Evolutionary conservation across 169 alveolate genomes (phyloP).

Genomic region (Plasmodium malariae): DNA sequence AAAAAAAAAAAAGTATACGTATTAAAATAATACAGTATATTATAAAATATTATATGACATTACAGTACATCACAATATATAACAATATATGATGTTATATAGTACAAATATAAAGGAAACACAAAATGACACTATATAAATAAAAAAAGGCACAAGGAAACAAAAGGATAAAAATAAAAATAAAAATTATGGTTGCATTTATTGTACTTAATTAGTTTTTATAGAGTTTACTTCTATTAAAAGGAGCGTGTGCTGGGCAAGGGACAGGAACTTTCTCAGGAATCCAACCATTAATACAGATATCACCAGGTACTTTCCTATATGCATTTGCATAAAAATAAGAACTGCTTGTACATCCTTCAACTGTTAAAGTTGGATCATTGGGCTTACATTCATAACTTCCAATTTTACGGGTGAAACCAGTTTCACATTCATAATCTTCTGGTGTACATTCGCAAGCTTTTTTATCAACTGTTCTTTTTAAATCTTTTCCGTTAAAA

Average conservation of each 20-base stretch:
- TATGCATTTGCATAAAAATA: conserved; percentile 91
- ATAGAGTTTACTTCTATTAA: conserved; percentile 82
- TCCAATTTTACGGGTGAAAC: conserved; percentile 92
- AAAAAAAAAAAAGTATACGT: background rate
- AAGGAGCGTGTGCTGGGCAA: conserved; percentile 92
- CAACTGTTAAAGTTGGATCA: conserved; percentile 80
- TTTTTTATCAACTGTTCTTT: conserved; percentile 91
- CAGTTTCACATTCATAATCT: conserved; percentile 98
- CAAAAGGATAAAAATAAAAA: background rate
- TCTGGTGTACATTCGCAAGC: conserved; percentile 96
- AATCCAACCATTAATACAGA: conserved; percentile 97
- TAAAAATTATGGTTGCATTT: no score
- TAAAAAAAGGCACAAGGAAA: no score
- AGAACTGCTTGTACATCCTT: conserved; percentile 86
- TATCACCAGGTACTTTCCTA: conserved; percentile 97
- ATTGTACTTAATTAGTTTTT: background rate
- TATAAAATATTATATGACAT: no score
- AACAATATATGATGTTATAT: no score
- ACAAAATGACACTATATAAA: no score
- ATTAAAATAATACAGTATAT: no score
- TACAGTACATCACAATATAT: no score
- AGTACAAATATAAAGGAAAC: no score
- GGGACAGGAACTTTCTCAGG: conserved; percentile 94
- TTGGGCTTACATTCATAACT: conserved; percentile 88
- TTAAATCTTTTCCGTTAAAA: conserved; percentile 96